These are phyloP conservation scores for Hebeloma cylindrosporum DNA, from an alignment of 768 basidiomycete genomes.

Conservation along the genomic window DNA sequence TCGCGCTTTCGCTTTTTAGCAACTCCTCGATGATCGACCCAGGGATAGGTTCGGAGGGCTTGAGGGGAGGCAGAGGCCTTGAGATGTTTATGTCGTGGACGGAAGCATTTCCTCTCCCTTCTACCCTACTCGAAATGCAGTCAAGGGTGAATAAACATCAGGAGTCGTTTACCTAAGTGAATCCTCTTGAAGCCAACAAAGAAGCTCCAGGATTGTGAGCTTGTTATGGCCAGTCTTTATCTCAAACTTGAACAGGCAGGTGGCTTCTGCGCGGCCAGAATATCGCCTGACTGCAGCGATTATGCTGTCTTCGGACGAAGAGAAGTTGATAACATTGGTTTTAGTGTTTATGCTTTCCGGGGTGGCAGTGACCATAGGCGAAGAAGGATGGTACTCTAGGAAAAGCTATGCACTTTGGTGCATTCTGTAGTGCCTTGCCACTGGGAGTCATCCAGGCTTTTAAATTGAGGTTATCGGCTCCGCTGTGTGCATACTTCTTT, in stretches of 20 bases:
- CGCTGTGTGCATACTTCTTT: too few relatives aligned
- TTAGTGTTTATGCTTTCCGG: too few relatives aligned
- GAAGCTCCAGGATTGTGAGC: constrained; percentile 33
- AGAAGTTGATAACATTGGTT: not conserved
- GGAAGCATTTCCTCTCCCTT: constrained; percentile 38
- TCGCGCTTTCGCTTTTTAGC: constrained; percentile 20
- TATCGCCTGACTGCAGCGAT: constrained; percentile 36
- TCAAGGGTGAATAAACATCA: not conserved
- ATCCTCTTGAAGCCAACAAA: constrained; percentile 27
- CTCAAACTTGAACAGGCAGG: constrained; percentile 31
- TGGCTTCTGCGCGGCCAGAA: constrained; percentile 36
- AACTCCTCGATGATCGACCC: constrained; percentile 2
- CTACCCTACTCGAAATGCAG: constrained; percentile 28
- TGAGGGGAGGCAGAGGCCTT: constrained; percentile 7
- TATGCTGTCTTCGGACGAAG: constrained; percentile 24
- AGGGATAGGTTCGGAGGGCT: constrained; percentile 13
- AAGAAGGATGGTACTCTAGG: too few relatives aligned
- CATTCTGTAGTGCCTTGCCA: too few relatives aligned
- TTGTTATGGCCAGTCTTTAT: constrained; percentile 35
- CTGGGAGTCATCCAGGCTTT: too few relatives aligned
- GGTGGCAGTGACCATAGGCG: too few relatives aligned
- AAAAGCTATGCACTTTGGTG: too few relatives aligned
- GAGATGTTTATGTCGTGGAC: constrained; percentile 32
- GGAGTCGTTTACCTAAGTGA: constrained; percentile 27
- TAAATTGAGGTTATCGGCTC: too few relatives aligned